Conservation (phyloP, 2,329 filamentous ascomycete species). For the Ophiostoma perfectum region DNA sequence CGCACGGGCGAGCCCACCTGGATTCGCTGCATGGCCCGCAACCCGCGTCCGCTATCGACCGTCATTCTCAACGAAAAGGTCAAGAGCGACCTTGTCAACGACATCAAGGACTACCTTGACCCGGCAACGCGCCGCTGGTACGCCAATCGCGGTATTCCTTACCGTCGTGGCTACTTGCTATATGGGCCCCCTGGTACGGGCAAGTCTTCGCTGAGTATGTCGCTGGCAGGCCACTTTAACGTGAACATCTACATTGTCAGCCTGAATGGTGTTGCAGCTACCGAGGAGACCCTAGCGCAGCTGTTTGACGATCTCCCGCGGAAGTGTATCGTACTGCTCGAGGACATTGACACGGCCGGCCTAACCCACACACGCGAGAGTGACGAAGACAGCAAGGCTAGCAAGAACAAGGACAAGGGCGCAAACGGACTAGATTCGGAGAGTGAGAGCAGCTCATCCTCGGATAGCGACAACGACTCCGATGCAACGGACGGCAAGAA, state of each 20-base stretch:
- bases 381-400: conserved; percentile 20
- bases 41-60: conserved; percentile 57
- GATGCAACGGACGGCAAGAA: conserved; percentile 22
- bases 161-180: conserved; percentile 76
- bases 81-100: conserved; percentile 55
- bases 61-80: conserved; percentile 58
- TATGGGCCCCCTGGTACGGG: conserved; percentile 76
- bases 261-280: conserved; percentile 56
- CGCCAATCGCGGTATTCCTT: conserved; percentile 75
- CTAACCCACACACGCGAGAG: conserved; percentile 55
- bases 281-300: conserved; percentile 58
- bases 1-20: conserved; percentile 43
- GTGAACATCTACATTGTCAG: conserved; percentile 68
- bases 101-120: conserved; percentile 59
- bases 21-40: conserved; percentile 58
- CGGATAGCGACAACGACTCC: conserved; percentile 7
- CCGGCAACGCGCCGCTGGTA: conserved; percentile 70
- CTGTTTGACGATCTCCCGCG: conserved; percentile 64
- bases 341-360: conserved; percentile 71
- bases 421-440: conserved; percentile 13
- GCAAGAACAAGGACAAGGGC: conserved; percentile 13
- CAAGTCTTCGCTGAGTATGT: conserved; percentile 67
- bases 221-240: conserved; percentile 63
- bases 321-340: conserved; percentile 66
- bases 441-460: conserved; percentile 23